Evolutionary conservation across 352 stramenopile species (phyloP), one percentile per base, ranked within the genome.

Genomic region (Pythium phragmitis): DNA sequence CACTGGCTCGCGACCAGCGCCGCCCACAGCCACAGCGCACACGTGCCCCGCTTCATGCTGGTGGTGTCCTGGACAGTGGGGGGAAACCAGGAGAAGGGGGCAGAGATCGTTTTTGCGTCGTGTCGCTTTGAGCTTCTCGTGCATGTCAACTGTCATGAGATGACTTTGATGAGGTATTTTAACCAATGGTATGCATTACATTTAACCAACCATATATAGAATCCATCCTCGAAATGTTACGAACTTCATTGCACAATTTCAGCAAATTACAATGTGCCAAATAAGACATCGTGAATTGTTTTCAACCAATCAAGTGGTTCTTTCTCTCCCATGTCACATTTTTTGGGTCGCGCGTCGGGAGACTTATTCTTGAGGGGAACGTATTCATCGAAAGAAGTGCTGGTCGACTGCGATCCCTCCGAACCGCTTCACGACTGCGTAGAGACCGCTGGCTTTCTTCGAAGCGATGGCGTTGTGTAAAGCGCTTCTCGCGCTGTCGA

Each of bases 1-100:
- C 56, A 51, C 19, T 73, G 73, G 60, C 68, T 64, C 46, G 68
- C 59, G 4, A 55, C 69, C 19, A 75, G 49, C 46, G 43, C 65
- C 4, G 75, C 34, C 41, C 57, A 63, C 1, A 76, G 52, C 57
- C 85, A 60, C 55, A 84, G 58, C 57, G 48, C 47, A 14, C 54
- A 47, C 33, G 59, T 41, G 28, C 51, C 39, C 33, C 36, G 58
- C 47, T 39, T 28, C 58, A 65, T 65, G 28, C 34, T 45, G 8
- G 52, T 55, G 26, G 16, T 55, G 48, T 21, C 28, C 14, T 8
- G 39, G 17, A 46, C 5, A 46, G 13, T 46, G 14, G 39, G 39
- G 36, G 16, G 39, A 46, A 6, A 42, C 14, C 37, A 42, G 39
- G 17, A 46, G 13, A 46, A 19, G 13, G 16, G 39, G 16, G 7